Conservation (phyloP, 2,329 filamentous ascomycete genomes). For the Aspergillus sergii region DNA sequence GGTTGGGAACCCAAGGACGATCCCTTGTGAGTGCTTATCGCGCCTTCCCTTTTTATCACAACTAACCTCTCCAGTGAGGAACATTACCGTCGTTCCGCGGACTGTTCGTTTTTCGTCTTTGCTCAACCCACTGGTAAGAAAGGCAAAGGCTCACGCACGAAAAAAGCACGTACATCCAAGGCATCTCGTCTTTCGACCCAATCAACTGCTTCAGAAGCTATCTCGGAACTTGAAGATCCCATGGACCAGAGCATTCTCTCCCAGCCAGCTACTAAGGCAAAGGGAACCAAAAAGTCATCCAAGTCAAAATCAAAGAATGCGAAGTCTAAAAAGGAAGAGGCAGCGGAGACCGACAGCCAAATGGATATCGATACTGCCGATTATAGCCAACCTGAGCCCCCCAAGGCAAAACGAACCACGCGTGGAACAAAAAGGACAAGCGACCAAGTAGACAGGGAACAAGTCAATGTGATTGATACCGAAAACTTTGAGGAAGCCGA, state of each 20-base stretch:
- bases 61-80: slow-evolving; percentile 65
- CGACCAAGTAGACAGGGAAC: slow-evolving; percentile 51
- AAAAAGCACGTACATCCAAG: slow-evolving; percentile 67
- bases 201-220: slow-evolving; percentile 51
- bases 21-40: slow-evolving; percentile 66
- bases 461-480: slow-evolving; percentile 17
- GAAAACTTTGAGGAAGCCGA: slow-evolving; percentile 30
- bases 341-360: slow-evolving; percentile 47
- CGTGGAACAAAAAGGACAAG: slow-evolving; percentile 66
- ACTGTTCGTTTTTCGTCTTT: slow-evolving; percentile 81
- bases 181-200: slow-evolving; percentile 65
- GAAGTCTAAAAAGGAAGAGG: slow-evolving; percentile 43
- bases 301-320: slow-evolving; percentile 39
- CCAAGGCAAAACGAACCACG: slow-evolving; percentile 38
- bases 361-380: slow-evolving; percentile 34
- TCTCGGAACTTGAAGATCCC: slow-evolving; percentile 51
- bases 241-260: slow-evolving; percentile 61
- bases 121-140: slow-evolving; percentile 54
- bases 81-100: slow-evolving; percentile 75
- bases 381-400: slow-evolving; percentile 29
- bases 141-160: slow-evolving; percentile 59
- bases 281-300: slow-evolving; percentile 51
- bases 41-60: slow-evolving; percentile 17
- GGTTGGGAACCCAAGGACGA: slow-evolving; percentile 94
- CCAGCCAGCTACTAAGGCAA: slow-evolving; percentile 52